Conservation (phyloP, 208 protist genomes). For the Acanthamoeba castellanii region DNA sequence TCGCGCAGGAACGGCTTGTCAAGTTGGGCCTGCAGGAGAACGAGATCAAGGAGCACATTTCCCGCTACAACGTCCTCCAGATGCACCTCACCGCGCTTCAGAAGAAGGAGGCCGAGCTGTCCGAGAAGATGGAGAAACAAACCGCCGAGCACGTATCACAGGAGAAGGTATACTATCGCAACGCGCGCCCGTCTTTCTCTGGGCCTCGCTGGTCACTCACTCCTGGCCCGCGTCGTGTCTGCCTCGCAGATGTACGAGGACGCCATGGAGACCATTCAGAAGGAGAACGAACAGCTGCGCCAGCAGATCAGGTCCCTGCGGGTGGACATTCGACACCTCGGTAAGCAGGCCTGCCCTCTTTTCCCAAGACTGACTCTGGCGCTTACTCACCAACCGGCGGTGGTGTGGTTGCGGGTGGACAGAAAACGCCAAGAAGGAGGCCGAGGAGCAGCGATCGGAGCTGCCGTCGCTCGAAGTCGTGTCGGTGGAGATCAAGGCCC, state of each 20-base stretch:
- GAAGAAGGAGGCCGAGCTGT: constrained; percentile 71
- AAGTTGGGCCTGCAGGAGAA: constrained; percentile 41
- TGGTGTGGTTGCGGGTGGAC: neutral
- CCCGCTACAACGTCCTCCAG: constrained; percentile 61
- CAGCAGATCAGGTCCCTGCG: constrained; percentile 42
- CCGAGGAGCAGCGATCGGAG: constrained; percentile 46
- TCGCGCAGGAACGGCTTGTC: constrained; percentile 9
- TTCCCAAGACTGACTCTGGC: neutral
- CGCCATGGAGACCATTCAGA: constrained; percentile 68
- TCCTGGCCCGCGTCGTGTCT: neutral
- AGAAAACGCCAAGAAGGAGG: constrained; percentile 61
- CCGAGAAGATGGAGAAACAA: constrained; percentile 60
- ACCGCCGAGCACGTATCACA: constrained; percentile 61
- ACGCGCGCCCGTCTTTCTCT: too few relatives aligned
- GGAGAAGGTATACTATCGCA: constrained; percentile 39
- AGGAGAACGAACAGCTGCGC: constrained; percentile 63
- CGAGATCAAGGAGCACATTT: constrained; percentile 73
- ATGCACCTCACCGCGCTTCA: constrained; percentile 58
- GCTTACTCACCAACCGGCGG: too few relatives aligned
- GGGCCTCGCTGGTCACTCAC: neutral
- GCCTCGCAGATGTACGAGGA: constrained; percentile 71
- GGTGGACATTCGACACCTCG: constrained; percentile 37
- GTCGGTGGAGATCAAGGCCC: constrained; percentile 59
- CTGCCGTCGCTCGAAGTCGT: constrained; percentile 55
- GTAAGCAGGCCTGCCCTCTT: neutral